These are phyloP conservation scores for Periconia sp. DNA, from an alignment of 2,329 filamentous ascomycete genomes.

Conservation along the genomic window DNA sequence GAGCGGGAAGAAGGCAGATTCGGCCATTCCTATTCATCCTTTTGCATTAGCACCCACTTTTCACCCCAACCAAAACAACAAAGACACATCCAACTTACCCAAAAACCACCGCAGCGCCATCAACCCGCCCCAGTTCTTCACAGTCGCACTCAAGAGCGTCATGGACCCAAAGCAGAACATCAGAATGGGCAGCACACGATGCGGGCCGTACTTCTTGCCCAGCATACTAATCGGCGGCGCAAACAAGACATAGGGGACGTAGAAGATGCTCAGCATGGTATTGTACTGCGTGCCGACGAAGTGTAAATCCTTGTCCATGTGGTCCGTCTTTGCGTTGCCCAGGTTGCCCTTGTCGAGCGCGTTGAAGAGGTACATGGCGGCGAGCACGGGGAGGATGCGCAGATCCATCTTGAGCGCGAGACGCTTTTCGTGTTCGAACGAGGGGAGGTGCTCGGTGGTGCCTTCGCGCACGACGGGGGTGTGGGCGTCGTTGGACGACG, in stretches of 20 bases:
- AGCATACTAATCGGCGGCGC: slow-evolving; percentile 67
- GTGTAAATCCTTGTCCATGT: slow-evolving; percentile 55
- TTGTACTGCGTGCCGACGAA: slow-evolving; percentile 69
- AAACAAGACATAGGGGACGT: slow-evolving; percentile 72
- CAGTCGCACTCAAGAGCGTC: slow-evolving; percentile 61
- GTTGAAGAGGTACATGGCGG: slow-evolving; percentile 63
- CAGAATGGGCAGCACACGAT: slow-evolving; percentile 64
- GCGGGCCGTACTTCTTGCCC: slow-evolving; percentile 68
- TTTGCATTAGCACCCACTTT: slow-evolving; percentile 12
- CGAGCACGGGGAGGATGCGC: slow-evolving; percentile 58
- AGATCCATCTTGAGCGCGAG: slow-evolving; percentile 60
- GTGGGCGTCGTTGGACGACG: slow-evolving; percentile 26
- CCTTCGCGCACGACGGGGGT: slow-evolving; percentile 28
- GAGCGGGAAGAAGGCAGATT: slow-evolving; percentile 69
- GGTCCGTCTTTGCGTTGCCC: slow-evolving; percentile 49
- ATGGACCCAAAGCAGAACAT: slow-evolving; percentile 70
- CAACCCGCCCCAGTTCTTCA: slow-evolving; percentile 64
- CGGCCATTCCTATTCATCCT: slow-evolving; percentile 52
- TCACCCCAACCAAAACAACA: not conserved
- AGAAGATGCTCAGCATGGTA: slow-evolving; percentile 69
- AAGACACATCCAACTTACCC: slow-evolving; percentile 40
- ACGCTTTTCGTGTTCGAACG: slow-evolving; percentile 38
- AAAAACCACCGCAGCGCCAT: slow-evolving; percentile 71
- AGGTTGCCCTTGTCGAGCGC: slow-evolving; percentile 39
- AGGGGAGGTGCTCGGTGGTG: slow-evolving; percentile 35